A percentile compares a stretch with the other conserved stretches of the same genome.
Evolutionary conservation across 495 filamentous ascomycete genomes (phyloP).

Genomic region (Cercophora samala): DNA sequence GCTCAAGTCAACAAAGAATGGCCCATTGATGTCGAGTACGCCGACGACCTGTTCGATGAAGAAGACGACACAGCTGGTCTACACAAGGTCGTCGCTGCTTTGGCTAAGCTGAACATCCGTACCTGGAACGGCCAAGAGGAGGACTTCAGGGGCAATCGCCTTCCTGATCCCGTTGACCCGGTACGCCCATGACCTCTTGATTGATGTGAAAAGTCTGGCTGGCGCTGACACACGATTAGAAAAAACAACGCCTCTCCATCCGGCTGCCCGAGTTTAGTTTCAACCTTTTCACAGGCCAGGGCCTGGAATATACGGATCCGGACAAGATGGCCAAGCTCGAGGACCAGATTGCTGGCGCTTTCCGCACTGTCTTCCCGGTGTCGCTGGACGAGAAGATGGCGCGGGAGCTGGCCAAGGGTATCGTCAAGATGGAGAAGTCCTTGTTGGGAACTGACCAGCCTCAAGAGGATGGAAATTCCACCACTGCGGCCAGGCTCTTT

Average conservation of each 20-base stretch:
- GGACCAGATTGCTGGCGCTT: not conserved
- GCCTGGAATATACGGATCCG: not conserved
- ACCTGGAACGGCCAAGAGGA: not conserved
- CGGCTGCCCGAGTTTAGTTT: no score
- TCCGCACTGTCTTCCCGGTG: slow-evolving; percentile 12
- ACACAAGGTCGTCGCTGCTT: not conserved
- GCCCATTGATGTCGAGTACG: slow-evolving; percentile 2
- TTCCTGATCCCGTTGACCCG: not conserved
- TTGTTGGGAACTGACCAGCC: no score
- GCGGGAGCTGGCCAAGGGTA: slow-evolving; percentile 49
- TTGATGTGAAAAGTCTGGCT: no score
- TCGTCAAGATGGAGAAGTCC: no score
- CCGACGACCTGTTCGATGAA: not conserved
- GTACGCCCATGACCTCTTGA: not conserved
- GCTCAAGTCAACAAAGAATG: slow-evolving; percentile 16
- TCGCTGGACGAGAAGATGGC: slow-evolving; percentile 35
- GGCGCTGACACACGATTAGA: no score
- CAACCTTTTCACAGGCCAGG: no score
- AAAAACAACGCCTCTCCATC: no score
- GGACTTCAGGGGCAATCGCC: not conserved
- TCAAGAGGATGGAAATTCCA: no score
- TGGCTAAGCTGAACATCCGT: not conserved
- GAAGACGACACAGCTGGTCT: not conserved
- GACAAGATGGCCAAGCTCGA: not conserved
- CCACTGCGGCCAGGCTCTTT: not conserved